Evolutionary conservation across 441 rosid species (phyloP), one percentile per base, ranked within the genome.

Genomic region (Macaranga tanarius): DNA sequence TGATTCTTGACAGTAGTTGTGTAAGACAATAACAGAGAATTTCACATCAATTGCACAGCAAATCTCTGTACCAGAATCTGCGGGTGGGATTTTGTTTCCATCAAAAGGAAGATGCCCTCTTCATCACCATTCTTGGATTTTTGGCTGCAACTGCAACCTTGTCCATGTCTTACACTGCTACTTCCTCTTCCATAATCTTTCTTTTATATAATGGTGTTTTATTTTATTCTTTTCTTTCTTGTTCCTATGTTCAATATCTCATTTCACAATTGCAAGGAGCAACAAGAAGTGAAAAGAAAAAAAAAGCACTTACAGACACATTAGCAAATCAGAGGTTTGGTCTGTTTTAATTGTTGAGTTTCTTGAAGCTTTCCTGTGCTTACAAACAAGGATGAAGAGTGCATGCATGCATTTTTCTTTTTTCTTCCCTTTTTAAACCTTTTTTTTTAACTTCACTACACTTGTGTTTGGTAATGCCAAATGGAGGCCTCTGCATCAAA

Each of bases 21-120:
- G 44, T 28, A 11, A 16, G 64, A 17, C 7, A 23, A 26, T 19
- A 42, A 40, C 20, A 8, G 11, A 10, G 15, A 55, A 34, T 60
- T 48, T 71, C 48, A 60, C 48, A 12, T 62, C 3, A 73, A 73
- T 73, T 65, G 65, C 8, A n/a, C n/a, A 62, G 54, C 73, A 67
- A 40, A 52, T 68, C 52, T 67, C 55, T 51, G 73, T 52, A 61
- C 65, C 12, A 60, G 6, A 67, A 51, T 62, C 73, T 7, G 15
- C 4, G 40, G 69, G 42, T 38, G 20, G 0, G 64, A 68, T 62
- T 57, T 68, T 42, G 40, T 61, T 61, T 60, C 73, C 77, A 52
- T 44, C 69, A 68, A 62, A 3, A 19, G 73, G 56, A 62, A 68
- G 61, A 23, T 74, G 12, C 62, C 57, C 3, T 13, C 22, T 19